These are phyloP conservation scores for Allium cepa DNA, from an alignment of 106 monocot genomes.

Conservation along the genomic window DNA sequence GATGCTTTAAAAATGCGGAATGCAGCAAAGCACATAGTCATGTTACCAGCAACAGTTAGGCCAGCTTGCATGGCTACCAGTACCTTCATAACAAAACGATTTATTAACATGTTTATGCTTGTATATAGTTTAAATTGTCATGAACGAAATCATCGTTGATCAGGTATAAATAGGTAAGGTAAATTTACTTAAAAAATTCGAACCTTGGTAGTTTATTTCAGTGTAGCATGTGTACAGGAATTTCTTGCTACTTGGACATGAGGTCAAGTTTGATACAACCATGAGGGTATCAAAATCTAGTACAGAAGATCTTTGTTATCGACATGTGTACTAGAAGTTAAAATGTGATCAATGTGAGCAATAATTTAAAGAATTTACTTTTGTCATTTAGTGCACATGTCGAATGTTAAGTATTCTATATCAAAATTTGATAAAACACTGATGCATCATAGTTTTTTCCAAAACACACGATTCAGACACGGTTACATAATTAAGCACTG, in stretches of 20 bases:
- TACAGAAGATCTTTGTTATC: too few species aligned
- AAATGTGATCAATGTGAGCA: too few species aligned
- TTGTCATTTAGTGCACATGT: too few species aligned
- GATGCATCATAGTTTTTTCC: not conserved
- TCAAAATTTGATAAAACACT: not conserved
- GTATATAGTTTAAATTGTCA: too few species aligned
- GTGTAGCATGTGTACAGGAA: not conserved
- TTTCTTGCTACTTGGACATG: too few species aligned
- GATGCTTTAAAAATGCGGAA: slow-evolving; percentile 69
- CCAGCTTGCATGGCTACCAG: slow-evolving; percentile 49
- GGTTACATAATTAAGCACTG: not conserved
- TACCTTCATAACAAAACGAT: slow-evolving; percentile 5
- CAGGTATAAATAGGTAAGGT: not conserved
- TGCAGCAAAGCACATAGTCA: slow-evolving; percentile 89
- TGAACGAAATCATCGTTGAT: not conserved
- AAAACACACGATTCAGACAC: not conserved
- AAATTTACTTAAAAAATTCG: not conserved
- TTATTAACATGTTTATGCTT: not conserved
- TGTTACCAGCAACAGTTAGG: slow-evolving; percentile 73
- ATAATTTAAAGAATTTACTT: too few species aligned
- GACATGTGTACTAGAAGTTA: too few species aligned
- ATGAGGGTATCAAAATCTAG: too few species aligned
- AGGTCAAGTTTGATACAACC: too few species aligned
- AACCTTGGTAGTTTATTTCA: too few species aligned
- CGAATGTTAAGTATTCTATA: not conserved